Conservation (phyloP, 1,139 yeast genomes). For the Meyerozyma sp. region DNA sequence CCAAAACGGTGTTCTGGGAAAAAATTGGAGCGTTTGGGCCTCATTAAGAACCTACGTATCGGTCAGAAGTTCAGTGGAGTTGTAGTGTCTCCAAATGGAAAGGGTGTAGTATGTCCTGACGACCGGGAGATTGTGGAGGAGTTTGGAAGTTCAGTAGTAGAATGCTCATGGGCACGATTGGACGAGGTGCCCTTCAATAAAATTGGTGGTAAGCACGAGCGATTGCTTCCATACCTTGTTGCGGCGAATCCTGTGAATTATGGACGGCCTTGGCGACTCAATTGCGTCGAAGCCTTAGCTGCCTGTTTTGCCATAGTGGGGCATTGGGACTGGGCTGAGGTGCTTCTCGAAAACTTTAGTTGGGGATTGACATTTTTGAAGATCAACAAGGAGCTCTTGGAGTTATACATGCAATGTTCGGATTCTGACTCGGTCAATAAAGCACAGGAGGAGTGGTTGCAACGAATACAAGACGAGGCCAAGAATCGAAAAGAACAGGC, state of each 20-base stretch:
- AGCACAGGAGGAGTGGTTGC: slow-evolving; percentile 78
- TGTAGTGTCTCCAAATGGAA: slow-evolving; percentile 92
- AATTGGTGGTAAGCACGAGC: slow-evolving; percentile 87
- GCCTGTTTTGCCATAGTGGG: slow-evolving; percentile 97
- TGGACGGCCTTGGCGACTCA: slow-evolving; percentile 93
- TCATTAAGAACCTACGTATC: slow-evolving; percentile 69
- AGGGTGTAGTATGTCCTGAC: slow-evolving; percentile 84
- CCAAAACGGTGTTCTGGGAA: slow-evolving; percentile 98
- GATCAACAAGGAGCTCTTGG: slow-evolving; percentile 73
- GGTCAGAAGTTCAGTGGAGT: slow-evolving; percentile 92
- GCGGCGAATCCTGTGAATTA: slow-evolving; percentile 98
- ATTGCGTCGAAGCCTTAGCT: slow-evolving; percentile 96
- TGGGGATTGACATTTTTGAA: slow-evolving; percentile 90
- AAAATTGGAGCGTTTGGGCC: slow-evolving; percentile 82
- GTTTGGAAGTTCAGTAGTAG: slow-evolving; percentile 92
- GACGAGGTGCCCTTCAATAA: slow-evolving; percentile 92
- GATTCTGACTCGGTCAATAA: slow-evolving; percentile 68
- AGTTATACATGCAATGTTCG: slow-evolving; percentile 70
- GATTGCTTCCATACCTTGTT: slow-evolving; percentile 83
- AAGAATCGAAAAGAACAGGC: slow-evolving; percentile 54
- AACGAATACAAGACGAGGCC: slow-evolving; percentile 61
- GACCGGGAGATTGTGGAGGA: slow-evolving; percentile 74
- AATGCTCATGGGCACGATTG: slow-evolving; percentile 96
- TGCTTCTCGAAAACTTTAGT: slow-evolving; percentile 70
- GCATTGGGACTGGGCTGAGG: slow-evolving; percentile 81